These are phyloP conservation scores for Umbelopsis ramanniana DNA, from an alignment of 192 early-diverging fungal genomes.

Conservation along the genomic window DNA sequence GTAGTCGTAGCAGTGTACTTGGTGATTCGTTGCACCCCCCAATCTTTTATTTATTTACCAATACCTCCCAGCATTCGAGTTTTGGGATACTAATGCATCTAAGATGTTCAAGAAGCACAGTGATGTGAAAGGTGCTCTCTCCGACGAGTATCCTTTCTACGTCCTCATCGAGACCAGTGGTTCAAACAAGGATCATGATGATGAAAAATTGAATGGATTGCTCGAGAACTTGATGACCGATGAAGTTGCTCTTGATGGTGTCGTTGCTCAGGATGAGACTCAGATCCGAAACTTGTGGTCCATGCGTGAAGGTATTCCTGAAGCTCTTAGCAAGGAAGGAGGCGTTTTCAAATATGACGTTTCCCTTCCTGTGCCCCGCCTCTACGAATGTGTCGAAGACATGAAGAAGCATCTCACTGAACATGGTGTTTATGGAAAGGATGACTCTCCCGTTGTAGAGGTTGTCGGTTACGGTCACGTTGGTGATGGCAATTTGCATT, in stretches of 20 bases:
- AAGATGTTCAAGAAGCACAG: conserved; percentile 79
- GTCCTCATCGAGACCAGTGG: conserved; percentile 95
- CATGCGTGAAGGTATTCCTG: conserved; percentile 94
- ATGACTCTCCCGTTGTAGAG: conserved; percentile 60
- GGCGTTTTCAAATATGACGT: conserved; percentile 97
- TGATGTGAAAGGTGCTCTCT: conserved; percentile 66
- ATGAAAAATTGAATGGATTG: conserved; percentile 80
- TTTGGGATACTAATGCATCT: conserved; percentile 84
- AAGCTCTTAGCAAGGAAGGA: conserved; percentile 85
- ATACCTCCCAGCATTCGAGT: conserved; percentile 80
- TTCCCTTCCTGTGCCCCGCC: conserved; percentile 82
- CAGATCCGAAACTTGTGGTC: conserved; percentile 86
- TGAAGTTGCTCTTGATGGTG: conserved; percentile 83
- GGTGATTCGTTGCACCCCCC: no score
- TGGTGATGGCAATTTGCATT: conserved; percentile 97
- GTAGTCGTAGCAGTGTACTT: not conserved
- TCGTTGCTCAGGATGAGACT: conserved; percentile 85
- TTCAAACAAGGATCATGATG: conserved; percentile 92
- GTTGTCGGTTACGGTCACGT: conserved; percentile 97
- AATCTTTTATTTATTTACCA: not conserved
- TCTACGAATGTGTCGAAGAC: conserved; percentile 86
- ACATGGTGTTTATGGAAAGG: conserved; percentile 60
- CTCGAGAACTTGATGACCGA: conserved; percentile 81
- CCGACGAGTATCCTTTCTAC: conserved; percentile 78
- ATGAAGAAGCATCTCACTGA: conserved; percentile 70